These are phyloP conservation scores for Bryum argenteum DNA, from an alignment of 225 moss, liverwort and hornwort genomes.

Conservation along the genomic window DNA sequence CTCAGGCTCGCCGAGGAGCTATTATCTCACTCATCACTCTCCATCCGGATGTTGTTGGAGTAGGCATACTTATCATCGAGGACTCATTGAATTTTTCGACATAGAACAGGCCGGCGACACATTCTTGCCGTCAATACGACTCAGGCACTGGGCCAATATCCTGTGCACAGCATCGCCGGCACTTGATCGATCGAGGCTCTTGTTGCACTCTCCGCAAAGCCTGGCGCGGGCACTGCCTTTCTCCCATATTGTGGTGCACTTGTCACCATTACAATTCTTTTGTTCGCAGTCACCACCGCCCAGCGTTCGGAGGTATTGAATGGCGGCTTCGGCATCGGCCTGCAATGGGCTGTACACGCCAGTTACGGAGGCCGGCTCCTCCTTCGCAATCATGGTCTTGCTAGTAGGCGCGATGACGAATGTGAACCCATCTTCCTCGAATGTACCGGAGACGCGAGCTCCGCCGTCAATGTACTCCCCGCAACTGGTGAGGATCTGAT, in stretches of 20 bases:
- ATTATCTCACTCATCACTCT: neutral
- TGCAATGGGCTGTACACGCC: slow-evolving; percentile 1
- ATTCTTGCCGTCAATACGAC: neutral
- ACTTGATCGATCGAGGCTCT: neutral
- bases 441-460: no score
- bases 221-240: neutral
- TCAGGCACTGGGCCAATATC: slow-evolving; percentile 16
- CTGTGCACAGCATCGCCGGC: slow-evolving; percentile 13
- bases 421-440: no score
- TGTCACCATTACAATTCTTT: neutral
- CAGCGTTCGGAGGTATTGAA: neutral
- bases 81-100: neutral
- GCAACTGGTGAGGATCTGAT: no score
- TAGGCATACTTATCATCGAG: no score
- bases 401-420: no score
- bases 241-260: neutral
- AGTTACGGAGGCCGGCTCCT: no score
- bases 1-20: neutral
- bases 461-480: no score
- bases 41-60: slow-evolving; percentile 15
- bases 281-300: neutral
- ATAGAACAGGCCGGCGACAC: neutral
- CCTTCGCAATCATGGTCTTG: no score
- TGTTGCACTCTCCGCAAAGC: slow-evolving; percentile 10
- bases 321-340: neutral